Evolutionary conservation across 257 asterid species (phyloP).

Genomic region (Marsdenia floribunda): DNA sequence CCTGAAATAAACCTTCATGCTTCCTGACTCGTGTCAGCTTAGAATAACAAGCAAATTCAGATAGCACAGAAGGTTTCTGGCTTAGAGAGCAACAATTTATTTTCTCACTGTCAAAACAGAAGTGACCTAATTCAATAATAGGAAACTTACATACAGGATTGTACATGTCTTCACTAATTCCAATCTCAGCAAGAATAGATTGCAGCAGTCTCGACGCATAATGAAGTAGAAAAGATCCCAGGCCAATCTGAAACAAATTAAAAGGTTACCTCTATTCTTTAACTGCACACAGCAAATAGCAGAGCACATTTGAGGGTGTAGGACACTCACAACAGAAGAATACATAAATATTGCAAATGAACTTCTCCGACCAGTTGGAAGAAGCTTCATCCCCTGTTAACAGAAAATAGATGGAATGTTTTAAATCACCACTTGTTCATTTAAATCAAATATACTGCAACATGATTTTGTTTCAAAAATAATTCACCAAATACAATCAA

Average conservation of each 20-base stretch:
- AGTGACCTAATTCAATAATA: slow-evolving; percentile 14
- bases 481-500: not conserved
- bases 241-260: slow-evolving; percentile 56
- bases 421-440: not conserved
- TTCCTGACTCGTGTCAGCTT: not conserved
- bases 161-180: slow-evolving; percentile 78
- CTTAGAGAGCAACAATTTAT: not conserved
- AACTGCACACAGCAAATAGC: slow-evolving; percentile 1
- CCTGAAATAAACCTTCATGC: slow-evolving; percentile 3
- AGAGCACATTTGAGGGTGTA: slow-evolving; percentile 14
- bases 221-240: slow-evolving; percentile 68
- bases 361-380: slow-evolving; percentile 80
- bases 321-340: slow-evolving; percentile 66
- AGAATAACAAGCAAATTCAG: not conserved
- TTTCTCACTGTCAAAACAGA: slow-evolving; percentile 15
- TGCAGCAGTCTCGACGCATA: slow-evolving; percentile 48
- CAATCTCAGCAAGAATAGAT: slow-evolving; percentile 52
- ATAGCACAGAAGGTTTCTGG: slow-evolving; percentile 8
- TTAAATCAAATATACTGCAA: not conserved
- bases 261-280: not conserved
- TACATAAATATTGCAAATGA: slow-evolving; percentile 67
- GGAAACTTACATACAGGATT: slow-evolving; percentile 91
- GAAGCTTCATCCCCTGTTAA: slow-evolving; percentile 94
- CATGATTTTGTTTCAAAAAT: not conserved
- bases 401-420: slow-evolving; percentile 1